Evolutionary conservation across 495 filamentous ascomycete species (phyloP), one percentile per base, ranked within the genome.

Genomic region (Penicillium bialowiezense): DNA sequence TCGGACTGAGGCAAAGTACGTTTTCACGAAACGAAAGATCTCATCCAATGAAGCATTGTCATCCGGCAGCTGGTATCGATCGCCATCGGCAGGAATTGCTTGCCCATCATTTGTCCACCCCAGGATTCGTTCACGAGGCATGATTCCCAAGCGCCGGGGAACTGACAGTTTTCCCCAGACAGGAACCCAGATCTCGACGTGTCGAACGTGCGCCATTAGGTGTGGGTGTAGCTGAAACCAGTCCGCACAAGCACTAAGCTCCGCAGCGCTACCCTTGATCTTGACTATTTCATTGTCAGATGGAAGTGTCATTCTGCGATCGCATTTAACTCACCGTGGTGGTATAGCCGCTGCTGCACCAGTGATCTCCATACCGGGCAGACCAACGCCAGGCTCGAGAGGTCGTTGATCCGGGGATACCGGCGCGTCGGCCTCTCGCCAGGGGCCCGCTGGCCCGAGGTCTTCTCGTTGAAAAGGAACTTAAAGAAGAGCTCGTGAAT

Each of bases 101-200:
- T 8, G 3, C 23, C 23, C 23, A 8, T 26, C 23, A 8, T n/a
- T n/a, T n/a, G n/a, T n/a, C n/a, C n/a, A n/a, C n/a, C n/a, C n/a
- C n/a, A n/a, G n/a, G n/a, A n/a, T n/a, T n/a, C n/a, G n/a, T n/a
- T n/a, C n/a, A n/a, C n/a, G n/a, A n/a, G n/a, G n/a, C n/a, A n/a
- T n/a, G n/a, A n/a, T n/a, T n/a, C n/a, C n/a, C n/a, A n/a, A n/a
- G n/a, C n/a, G n/a, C n/a, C n/a, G n/a, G n/a, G n/a, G n/a, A n/a
- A n/a, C n/a, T n/a, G n/a, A n/a, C n/a, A n/a, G n/a, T n/a, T n/a
- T n/a, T n/a, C n/a, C 82, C 73, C 85, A 88, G 23, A 88, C 82
- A 5, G 86, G 86, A 39, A 89, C 82, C 81, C 85, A 88, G 14
- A 87, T 72, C 58, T 90, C 85, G 46, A 88, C 74, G 59, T 89